A percentile compares a stretch with the other conserved stretches of the same genome.
These are phyloP conservation scores for Pyrus hybrid DNA, from an alignment of 331 rosid genomes.

Conservation along the genomic window DNA sequence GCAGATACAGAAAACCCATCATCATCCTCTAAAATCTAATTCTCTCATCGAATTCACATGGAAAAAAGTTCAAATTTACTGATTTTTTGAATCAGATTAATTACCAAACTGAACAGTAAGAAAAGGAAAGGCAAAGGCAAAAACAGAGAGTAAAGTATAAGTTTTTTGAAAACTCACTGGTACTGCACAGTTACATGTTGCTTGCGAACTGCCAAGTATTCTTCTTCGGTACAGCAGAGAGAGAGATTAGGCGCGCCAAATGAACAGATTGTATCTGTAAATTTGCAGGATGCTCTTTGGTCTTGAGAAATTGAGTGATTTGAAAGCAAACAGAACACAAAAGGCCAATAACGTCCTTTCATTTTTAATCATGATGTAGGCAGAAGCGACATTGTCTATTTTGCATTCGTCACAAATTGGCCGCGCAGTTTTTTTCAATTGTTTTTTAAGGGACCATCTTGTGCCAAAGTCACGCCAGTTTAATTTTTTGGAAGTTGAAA, in stretches of 20 bases:
- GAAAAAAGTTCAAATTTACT: not conserved
- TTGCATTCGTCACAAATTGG: too few species aligned
- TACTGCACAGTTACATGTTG: not conserved
- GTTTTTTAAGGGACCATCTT: too few species aligned
- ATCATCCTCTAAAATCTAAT: not conserved
- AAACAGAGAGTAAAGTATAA: too few species aligned
- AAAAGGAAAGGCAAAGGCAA: not conserved
- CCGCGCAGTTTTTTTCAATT: too few species aligned
- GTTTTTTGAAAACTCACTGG: not conserved
- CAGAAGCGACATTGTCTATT: too few species aligned
- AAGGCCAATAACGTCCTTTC: not conserved
- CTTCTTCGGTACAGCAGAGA: not conserved
- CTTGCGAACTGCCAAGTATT: not conserved
- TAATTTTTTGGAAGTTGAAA: too few species aligned
- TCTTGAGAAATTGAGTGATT: not conserved
- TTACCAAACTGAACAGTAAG: not conserved
- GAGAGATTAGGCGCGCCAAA: not conserved
- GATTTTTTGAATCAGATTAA: not conserved
- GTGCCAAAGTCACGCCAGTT: rapidly evolving
- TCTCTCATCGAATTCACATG: not conserved
- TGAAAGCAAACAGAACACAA: not conserved
- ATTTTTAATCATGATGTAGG: too few species aligned
- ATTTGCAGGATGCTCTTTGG: not conserved
- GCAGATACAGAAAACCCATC: not conserved
- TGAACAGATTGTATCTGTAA: not conserved